A percentile compares a stretch with the other conserved stretches of the same genome.
These are phyloP conservation scores for Leccinum disarticulatum DNA, from an alignment of 768 basidiomycete species.

Conservation along the genomic window DNA sequence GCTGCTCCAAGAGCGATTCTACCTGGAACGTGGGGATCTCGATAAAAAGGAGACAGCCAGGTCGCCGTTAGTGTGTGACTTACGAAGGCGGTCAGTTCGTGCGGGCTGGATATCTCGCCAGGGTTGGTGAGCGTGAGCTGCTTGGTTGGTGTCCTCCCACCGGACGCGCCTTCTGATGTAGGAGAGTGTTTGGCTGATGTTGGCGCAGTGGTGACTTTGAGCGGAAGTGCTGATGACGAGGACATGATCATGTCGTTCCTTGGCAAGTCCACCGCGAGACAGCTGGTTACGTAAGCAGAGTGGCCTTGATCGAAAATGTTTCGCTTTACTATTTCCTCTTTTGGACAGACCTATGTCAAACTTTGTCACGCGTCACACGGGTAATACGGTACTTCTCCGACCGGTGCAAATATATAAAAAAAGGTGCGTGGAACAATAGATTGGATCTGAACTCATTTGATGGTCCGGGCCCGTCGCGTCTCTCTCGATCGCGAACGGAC, in stretches of 20 bases:
- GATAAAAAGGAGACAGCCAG: neutral
- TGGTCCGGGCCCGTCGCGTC: neutral
- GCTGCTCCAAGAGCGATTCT: slow-evolving; percentile 81
- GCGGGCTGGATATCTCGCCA: slow-evolving; percentile 84
- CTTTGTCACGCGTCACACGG: no score
- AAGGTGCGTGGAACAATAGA: slow-evolving; percentile 7
- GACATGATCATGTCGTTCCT: slow-evolving; percentile 28
- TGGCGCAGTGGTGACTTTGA: slow-evolving; percentile 58
- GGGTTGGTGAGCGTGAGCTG: slow-evolving; percentile 37
- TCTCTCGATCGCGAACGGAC: neutral
- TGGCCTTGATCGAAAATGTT: slow-evolving; percentile 5
- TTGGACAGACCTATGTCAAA: no score
- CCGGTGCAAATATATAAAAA: slow-evolving; percentile 4
- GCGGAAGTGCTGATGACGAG: slow-evolving; percentile 62
- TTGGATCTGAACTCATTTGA: slow-evolving; percentile 17
- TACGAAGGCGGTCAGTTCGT: slow-evolving; percentile 93
- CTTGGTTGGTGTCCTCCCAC: slow-evolving; percentile 47
- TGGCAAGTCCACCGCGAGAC: neutral
- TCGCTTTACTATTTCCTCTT: no score
- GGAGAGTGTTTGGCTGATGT: slow-evolving; percentile 47
- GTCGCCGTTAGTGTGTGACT: slow-evolving; percentile 34
- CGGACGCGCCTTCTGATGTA: slow-evolving; percentile 23
- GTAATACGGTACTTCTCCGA: slow-evolving; percentile 1
- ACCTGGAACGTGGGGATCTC: slow-evolving; percentile 49
- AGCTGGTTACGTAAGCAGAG: neutral